A percentile compares a stretch with the other conserved stretches of the same genome.
Evolutionary conservation across 495 filamentous ascomycete species (phyloP).

Genomic region (Pseudevernia furfuracea): DNA sequence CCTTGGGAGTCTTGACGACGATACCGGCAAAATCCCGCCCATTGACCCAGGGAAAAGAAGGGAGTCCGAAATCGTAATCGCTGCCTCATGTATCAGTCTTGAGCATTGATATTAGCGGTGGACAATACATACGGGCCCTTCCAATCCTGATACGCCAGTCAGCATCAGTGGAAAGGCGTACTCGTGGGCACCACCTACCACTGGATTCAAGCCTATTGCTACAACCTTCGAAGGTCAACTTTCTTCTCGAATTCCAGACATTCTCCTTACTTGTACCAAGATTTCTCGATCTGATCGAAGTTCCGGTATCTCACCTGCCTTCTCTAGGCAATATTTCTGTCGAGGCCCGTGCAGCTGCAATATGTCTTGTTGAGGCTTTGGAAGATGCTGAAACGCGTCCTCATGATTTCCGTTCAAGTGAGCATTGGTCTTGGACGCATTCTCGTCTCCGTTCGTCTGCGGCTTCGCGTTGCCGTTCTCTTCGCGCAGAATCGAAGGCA

Average conservation of each 20-base stretch:
- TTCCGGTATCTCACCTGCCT: constrained; percentile 19
- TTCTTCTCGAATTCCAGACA: not conserved
- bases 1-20: constrained; percentile 42
- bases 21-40: constrained; percentile 56
- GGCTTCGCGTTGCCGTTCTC: constrained; percentile 16
- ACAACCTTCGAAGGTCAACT: constrained; percentile 31
- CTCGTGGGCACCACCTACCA: constrained; percentile 24
- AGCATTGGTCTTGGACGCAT: constrained; percentile 20
- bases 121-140: constrained; percentile 52
- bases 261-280: constrained; percentile 17
- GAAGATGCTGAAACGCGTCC: constrained; percentile 18
- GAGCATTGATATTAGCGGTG: constrained; percentile 6
- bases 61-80: constrained; percentile 60
- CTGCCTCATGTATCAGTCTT: constrained; percentile 28
- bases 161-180: not conserved
- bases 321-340: constrained; percentile 33
- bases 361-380: constrained; percentile 34
- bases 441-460: constrained; percentile 1
- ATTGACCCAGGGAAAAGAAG: constrained; percentile 56
- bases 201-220: constrained; percentile 60
- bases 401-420: constrained; percentile 14
- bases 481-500: constrained; percentile 16
- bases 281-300: constrained; percentile 17
- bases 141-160: constrained; percentile 43
- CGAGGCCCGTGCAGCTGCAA: constrained; percentile 38